These are phyloP conservation scores for Candida chauliodis DNA, from an alignment of 805 yeast species.

Conservation along the genomic window DNA sequence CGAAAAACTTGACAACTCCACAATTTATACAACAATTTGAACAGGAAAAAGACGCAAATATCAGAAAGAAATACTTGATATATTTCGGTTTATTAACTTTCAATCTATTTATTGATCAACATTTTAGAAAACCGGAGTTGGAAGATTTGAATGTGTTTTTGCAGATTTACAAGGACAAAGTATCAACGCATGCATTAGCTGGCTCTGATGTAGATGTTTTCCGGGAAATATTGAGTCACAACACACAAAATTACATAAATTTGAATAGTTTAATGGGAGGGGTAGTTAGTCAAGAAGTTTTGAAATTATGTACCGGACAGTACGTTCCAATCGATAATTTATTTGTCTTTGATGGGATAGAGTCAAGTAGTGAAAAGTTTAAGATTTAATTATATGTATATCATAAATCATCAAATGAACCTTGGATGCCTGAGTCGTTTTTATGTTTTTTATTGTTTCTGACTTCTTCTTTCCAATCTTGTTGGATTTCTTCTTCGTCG, in stretches of 20 bases:
- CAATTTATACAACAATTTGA: constrained; percentile 12
- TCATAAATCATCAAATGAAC: constrained; percentile 55
- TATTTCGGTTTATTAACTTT: constrained; percentile 43
- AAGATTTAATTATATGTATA: constrained; percentile 15
- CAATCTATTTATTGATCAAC: constrained; percentile 17
- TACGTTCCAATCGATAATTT: constrained; percentile 74
- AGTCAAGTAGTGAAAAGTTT: constrained; percentile 45
- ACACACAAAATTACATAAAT: constrained; percentile 50
- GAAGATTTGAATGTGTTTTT: constrained; percentile 19
- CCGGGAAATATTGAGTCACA: constrained; percentile 34
- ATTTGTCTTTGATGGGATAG: constrained; percentile 69
- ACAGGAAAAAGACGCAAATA: constrained; percentile 3
- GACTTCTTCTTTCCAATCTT: constrained; percentile 88
- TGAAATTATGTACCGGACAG: constrained; percentile 74
- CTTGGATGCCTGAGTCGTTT: constrained; percentile 38
- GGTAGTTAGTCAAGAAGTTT: constrained; percentile 76
- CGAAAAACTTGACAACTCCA: constrained; percentile 19
- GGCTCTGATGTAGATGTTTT: constrained; percentile 16
- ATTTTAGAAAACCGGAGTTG: constrained; percentile 15
- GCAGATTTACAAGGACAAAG: constrained; percentile 16
- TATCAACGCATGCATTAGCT: constrained; percentile 13
- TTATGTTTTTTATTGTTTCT: constrained; percentile 61
- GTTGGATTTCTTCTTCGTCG: constrained; percentile 46
- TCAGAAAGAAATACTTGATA: constrained; percentile 16
- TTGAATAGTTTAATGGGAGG: constrained; percentile 77